Evolutionary conservation across 139 green algal genomes (phyloP).

Genomic region (Spirogloea muscicola): DNA sequence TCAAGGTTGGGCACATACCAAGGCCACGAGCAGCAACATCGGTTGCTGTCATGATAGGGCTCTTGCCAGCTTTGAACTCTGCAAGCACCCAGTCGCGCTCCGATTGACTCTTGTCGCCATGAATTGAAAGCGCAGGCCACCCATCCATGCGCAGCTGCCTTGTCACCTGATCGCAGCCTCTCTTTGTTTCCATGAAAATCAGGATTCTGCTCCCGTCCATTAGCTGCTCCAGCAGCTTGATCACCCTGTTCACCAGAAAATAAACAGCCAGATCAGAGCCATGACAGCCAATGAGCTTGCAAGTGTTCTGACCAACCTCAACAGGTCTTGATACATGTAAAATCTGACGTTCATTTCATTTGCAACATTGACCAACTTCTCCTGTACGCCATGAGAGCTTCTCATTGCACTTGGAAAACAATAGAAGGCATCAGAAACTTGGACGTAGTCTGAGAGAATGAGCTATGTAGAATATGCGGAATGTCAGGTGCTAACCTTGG

Average conservation of each 20-base stretch:
- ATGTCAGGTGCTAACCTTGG: too few species aligned
- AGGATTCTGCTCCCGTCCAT: constrained; percentile 74
- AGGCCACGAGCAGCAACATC: constrained; percentile 47
- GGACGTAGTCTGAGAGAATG: too few species aligned
- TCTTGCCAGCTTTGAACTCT: constrained; percentile 44
- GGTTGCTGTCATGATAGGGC: constrained; percentile 47
- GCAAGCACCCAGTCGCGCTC: constrained; percentile 53
- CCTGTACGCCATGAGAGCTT: too few species aligned
- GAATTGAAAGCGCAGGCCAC: constrained; percentile 53
- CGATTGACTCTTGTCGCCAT: constrained; percentile 58
- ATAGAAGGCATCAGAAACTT: too few species aligned
- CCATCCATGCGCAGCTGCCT: constrained; percentile 74
- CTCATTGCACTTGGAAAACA: too few species aligned
- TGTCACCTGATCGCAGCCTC: constrained; percentile 81
- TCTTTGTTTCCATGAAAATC: constrained; percentile 92
- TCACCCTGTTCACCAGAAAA: constrained; percentile 51
- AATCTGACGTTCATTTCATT: too few species aligned
- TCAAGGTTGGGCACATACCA: constrained; percentile 4
- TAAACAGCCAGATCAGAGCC: not conserved
- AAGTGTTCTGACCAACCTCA: too few species aligned
- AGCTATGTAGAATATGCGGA: too few species aligned
- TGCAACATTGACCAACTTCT: too few species aligned
- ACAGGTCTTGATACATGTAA: too few species aligned
- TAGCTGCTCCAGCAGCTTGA: constrained; percentile 64
- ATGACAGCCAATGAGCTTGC: too few species aligned